Evolutionary conservation across 768 basidiomycete species (phyloP), one percentile per base, ranked within the genome.

Genomic region (Hypholoma fasciculare): DNA sequence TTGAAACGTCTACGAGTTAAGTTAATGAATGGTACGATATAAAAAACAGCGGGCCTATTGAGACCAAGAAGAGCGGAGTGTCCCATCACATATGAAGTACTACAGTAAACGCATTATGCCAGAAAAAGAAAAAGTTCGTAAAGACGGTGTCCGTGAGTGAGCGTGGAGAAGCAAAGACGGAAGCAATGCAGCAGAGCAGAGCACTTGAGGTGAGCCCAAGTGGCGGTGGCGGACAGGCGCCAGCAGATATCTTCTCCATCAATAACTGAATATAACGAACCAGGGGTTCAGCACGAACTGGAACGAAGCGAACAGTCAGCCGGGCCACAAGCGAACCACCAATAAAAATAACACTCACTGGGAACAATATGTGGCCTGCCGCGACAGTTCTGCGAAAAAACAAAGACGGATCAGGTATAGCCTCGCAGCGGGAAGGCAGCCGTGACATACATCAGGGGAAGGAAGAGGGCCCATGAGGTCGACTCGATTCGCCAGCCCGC

Each of bases 281-380:
- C 89, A 92, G 0, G 92, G 94, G 64, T 95, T 95, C 42, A 95
- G 81, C 17, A 93, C 85, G 55, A 96, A 88, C 81, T 89, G 42
- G 30, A 39, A 36, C 20, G 27, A 14, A 27, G 27, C 49, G 39
- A 57, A 49, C 26, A 37, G 49, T 57, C 26, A 54, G 60, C 56
- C 49, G 62, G 58, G 20, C n/a, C 53, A 43, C 23, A 7, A 54
- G 16, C 50, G 20, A 19, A 13, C 42, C 23, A n/a, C 34, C 42
- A 14, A 16, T 30, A 44, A 17, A 42, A 54, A 52, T 50, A 59
- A 12, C 19, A 78, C 85, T 65, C 67, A 89, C 88, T 11, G 93
- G 93, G 74, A 87, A 91, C 16, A 92, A 70, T 9, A 92, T 78
- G 57, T 93, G 91, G 47, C 82, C 83, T 1, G 78, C 78, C 5